Percentiles rank a stretch among this genome's conserved stretches.
Conservation (phyloP, 148 eudicot species). For the Tetragonia tetragonoides region DNA sequence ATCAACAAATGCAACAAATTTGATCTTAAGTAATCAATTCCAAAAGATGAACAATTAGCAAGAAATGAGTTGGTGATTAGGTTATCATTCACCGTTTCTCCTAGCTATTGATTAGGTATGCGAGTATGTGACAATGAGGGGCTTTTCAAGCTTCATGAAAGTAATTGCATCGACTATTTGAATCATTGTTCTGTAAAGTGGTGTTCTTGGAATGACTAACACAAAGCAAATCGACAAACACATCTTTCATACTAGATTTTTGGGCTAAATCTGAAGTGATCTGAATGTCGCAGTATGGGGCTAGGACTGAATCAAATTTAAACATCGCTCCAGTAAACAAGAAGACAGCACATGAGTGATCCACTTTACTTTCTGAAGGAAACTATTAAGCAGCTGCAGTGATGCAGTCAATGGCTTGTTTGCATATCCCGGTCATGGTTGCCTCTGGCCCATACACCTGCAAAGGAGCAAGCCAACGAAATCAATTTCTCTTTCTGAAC, state of each 20-base stretch:
- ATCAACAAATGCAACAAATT: too few relatives aligned
- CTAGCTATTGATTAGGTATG: too few relatives aligned
- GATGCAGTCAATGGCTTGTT: slow-evolving; percentile 93
- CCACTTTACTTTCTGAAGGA: neutral
- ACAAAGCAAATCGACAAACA: slow-evolving; percentile 15
- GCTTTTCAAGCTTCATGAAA: neutral
- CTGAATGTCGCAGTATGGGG: neutral
- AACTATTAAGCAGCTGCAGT: slow-evolving; percentile 55
- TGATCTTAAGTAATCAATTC: too few relatives aligned
- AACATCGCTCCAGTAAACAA: neutral
- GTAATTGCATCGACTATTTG: neutral
- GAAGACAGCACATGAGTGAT: neutral
- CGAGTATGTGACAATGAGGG: neutral
- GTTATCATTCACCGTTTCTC: too few relatives aligned
- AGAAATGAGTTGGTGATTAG: too few relatives aligned
- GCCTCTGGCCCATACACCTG: slow-evolving; percentile 95
- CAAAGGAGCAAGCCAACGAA: neutral
- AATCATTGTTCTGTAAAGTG: neutral
- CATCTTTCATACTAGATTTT: neutral
- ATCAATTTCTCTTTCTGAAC: neutral
- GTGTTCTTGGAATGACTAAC: neutral
- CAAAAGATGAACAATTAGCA: too few relatives aligned
- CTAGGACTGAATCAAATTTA: neutral
- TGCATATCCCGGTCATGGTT: slow-evolving; percentile 99
- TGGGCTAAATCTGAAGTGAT: neutral